Percentiles rank a stretch among this genome's conserved stretches.
These are phyloP conservation scores for Heterobasidion occidentale DNA, from an alignment of 1,284 basidiomycete species.

Conservation along the genomic window DNA sequence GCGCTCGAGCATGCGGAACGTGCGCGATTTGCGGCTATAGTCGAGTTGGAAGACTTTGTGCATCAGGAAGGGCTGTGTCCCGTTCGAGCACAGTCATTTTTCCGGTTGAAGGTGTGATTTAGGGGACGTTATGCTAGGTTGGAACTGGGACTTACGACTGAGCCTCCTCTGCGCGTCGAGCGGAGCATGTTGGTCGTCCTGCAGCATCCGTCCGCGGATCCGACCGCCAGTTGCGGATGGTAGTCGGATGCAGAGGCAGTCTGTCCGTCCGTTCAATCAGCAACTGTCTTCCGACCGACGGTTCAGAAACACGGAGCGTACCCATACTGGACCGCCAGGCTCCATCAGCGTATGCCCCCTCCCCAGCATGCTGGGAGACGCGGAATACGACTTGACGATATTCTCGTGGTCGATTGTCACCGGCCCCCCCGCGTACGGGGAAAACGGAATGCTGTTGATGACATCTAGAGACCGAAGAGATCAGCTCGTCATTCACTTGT, in stretches of 20 bases:
- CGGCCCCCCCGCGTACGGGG: slow-evolving; percentile 55
- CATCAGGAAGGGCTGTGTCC: slow-evolving; percentile 59
- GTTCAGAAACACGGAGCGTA: slow-evolving; percentile 23
- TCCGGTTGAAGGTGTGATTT: too few relatives aligned
- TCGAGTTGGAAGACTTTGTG: slow-evolving; percentile 84
- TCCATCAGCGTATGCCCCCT: slow-evolving; percentile 67
- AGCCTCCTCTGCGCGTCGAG: slow-evolving; percentile 58
- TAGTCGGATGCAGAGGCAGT: slow-evolving; percentile 71
- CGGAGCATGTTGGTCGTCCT: slow-evolving; percentile 65
- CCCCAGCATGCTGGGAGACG: slow-evolving; percentile 65
- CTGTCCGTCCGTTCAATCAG: slow-evolving; percentile 28
- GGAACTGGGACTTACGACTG: slow-evolving; percentile 42
- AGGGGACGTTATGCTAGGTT: too few relatives aligned
- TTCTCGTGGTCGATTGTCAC: slow-evolving; percentile 76
- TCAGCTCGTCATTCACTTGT: too few relatives aligned
- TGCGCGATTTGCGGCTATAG: slow-evolving; percentile 62
- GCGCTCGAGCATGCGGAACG: slow-evolving; percentile 80
- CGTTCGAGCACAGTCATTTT: not conserved
- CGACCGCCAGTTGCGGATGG: slow-evolving; percentile 79
- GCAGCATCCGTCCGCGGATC: slow-evolving; percentile 76
- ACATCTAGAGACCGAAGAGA: slow-evolving; percentile 42
- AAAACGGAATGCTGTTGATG: slow-evolving; percentile 58
- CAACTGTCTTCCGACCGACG: too few relatives aligned
- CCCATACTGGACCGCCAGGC: slow-evolving; percentile 75
- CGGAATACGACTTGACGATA: slow-evolving; percentile 63